Percentiles rank a stretch among this genome's conserved stretches.
These are phyloP conservation scores for Laburnicola sp. DNA, from an alignment of 2,329 filamentous ascomycete genomes.

Conservation along the genomic window DNA sequence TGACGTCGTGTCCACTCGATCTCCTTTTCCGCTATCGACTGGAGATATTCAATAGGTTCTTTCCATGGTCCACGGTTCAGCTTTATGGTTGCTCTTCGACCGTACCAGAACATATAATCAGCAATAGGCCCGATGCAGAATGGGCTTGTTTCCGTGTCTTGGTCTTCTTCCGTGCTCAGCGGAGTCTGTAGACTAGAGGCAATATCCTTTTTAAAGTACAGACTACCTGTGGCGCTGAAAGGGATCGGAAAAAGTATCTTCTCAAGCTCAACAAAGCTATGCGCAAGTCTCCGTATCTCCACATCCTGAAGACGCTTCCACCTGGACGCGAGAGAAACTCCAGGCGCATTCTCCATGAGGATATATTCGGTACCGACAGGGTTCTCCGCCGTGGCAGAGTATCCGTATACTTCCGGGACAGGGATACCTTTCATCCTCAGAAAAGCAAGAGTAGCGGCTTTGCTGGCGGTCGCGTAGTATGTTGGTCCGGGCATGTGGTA, in stretches of 20 bases:
- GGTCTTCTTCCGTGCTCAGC: constrained; percentile 10
- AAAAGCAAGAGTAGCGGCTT: constrained; percentile 40
- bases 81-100: constrained; percentile 23
- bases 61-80: constrained; percentile 33
- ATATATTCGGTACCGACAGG: constrained; percentile 44
- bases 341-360: constrained; percentile 38
- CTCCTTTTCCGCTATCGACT: constrained; percentile 17
- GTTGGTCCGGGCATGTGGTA: constrained; percentile 17
- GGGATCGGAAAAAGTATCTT: constrained; percentile 19
- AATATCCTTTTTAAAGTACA: constrained; percentile 33
- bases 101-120: constrained; percentile 30
- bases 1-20: constrained; percentile 15
- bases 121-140: constrained; percentile 33
- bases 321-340: constrained; percentile 27
- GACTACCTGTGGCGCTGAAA: constrained; percentile 34
- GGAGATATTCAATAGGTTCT: constrained; percentile 18
- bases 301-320: constrained; percentile 27
- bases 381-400: constrained; percentile 35
- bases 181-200: constrained; percentile 12
- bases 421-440: constrained; percentile 33
- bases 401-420: constrained; percentile 40
- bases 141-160: constrained; percentile 10
- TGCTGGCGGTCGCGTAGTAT: constrained; percentile 34
- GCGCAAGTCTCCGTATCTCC: constrained; percentile 18
- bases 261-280: constrained; percentile 31